phyloP scores from a whole-genome alignment of 495 filamentous ascomycete genomes.

The Aspergillus asperescens region DNA sequence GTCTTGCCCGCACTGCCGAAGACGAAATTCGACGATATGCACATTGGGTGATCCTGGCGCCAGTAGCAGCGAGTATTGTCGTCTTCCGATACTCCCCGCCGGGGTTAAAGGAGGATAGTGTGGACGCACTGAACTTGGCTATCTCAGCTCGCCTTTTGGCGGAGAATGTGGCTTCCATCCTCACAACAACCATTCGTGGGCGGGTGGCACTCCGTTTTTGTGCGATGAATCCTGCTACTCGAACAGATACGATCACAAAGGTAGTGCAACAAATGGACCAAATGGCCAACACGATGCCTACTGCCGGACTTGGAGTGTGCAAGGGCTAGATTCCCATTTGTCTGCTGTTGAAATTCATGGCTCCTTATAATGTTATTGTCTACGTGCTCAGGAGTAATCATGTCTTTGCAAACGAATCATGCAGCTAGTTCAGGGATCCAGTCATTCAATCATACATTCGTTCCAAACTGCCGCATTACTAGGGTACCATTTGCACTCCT shows the following conservation, averaged over 20 bases:
- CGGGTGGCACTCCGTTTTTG: conserved; percentile 18
- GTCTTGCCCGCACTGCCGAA: conserved; percentile 16
- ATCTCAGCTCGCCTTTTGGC: neutral
- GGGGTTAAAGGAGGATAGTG: neutral
- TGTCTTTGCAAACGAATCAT: no score
- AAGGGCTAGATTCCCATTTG: no score
- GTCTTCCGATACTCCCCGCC: conserved; percentile 12
- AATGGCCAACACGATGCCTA: no score
- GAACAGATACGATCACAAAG: neutral
- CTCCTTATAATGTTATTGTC: no score
- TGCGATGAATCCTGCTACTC: conserved; percentile 15
- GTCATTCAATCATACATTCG: no score
- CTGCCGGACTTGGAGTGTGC: no score
- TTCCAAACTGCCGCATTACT: no score
- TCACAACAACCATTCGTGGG: conserved; percentile 13
- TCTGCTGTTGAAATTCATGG: no score
- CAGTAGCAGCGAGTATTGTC: conserved; percentile 12
- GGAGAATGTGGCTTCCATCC: conserved; percentile 11
- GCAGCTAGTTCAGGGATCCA: no score
- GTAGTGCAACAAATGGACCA: neutral
- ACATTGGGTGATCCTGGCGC: conserved; percentile 14
- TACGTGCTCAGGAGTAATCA: no score
- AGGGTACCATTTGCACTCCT: no score
- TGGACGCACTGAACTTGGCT: conserved; percentile 3
- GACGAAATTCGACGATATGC: neutral